These are phyloP conservation scores for Starmerella tilneyi DNA, from an alignment of 805 yeast species.

Conservation along the genomic window DNA sequence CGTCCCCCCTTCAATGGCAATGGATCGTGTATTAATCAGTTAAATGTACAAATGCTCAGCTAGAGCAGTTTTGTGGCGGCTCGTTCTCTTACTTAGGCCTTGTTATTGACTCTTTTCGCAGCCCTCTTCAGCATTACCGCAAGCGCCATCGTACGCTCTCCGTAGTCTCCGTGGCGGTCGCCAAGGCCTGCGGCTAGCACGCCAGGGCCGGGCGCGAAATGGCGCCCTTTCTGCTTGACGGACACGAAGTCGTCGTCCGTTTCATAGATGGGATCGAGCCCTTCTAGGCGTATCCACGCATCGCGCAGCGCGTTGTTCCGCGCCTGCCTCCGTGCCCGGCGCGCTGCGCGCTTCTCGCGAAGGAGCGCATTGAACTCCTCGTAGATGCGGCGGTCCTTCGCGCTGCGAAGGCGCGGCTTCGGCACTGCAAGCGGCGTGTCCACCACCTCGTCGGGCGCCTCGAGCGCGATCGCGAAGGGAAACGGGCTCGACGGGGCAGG, in stretches of 20 bases:
- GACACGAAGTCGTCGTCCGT: conserved; percentile 29
- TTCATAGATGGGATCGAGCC: conserved; percentile 30
- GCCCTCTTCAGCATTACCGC: conserved; percentile 17
- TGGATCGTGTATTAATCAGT: not conserved
- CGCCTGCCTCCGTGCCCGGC: conserved; percentile 21
- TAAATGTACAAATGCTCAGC: not conserved
- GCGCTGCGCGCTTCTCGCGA: conserved; percentile 22
- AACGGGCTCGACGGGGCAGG: not conserved
- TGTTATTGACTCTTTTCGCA: not conserved
- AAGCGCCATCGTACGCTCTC: conserved; percentile 15
- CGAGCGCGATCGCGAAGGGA: not conserved
- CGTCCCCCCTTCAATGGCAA: no score
- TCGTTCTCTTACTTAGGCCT: not conserved
- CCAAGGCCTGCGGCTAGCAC: conserved; percentile 23
- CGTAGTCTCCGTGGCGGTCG: conserved; percentile 16
- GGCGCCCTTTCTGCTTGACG: conserved; percentile 7
- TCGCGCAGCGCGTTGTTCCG: conserved; percentile 26
- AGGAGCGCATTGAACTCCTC: conserved; percentile 21
- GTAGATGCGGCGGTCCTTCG: conserved; percentile 16
- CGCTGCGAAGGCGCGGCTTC: conserved; percentile 20
- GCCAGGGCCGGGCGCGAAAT: conserved; percentile 17
- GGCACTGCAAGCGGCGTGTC: conserved; percentile 13
- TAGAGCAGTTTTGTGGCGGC: no score
- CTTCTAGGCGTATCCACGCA: conserved; percentile 28
- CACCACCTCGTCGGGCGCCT: not conserved